These are phyloP conservation scores for Phlegmacium glaucopus DNA, from an alignment of 768 basidiomycete genomes.

Conservation along the genomic window DNA sequence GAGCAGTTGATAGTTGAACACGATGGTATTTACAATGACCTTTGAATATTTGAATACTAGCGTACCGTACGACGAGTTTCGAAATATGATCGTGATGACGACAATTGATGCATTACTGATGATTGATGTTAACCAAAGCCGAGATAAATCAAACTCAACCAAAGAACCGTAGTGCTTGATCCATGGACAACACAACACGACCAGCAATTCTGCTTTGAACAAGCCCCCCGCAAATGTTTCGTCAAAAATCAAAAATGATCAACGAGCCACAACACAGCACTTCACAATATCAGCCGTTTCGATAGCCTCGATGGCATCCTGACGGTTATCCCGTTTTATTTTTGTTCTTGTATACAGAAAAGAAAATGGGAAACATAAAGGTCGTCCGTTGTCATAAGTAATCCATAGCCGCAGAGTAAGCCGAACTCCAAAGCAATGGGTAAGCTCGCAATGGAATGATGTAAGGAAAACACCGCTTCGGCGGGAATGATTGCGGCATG, in stretches of 20 bases:
- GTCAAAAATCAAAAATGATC: conserved; percentile 1
- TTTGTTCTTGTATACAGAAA: conserved; percentile 41
- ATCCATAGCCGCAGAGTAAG: conserved; percentile 57
- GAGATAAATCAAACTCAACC: too few species aligned
- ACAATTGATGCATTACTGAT: too few species aligned
- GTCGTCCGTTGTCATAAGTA: conserved; percentile 69
- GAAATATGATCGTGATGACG: too few species aligned
- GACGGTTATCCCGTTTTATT: conserved; percentile 68
- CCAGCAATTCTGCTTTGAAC: conserved; percentile 45
- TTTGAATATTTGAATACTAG: too few species aligned
- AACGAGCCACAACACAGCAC: conserved; percentile 30
- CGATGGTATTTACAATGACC: too few species aligned
- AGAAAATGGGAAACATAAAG: conserved; percentile 22
- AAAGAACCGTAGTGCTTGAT: too few species aligned
- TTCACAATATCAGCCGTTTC: conserved; percentile 54
- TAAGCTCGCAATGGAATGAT: background rate
- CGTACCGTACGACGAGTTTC: too few species aligned
- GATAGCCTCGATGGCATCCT: conserved; percentile 81
- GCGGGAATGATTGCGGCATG: conserved; percentile 67
- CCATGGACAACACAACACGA: conserved; percentile 33
- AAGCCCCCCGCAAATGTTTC: conserved; percentile 38
- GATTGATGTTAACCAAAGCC: too few species aligned
- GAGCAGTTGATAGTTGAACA: too few species aligned
- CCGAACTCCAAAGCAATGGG: conserved; percentile 24
- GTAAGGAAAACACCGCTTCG: conserved; percentile 31